Conservation (phyloP, 495 filamentous ascomycete species). For the Penicillium odoratum region DNA sequence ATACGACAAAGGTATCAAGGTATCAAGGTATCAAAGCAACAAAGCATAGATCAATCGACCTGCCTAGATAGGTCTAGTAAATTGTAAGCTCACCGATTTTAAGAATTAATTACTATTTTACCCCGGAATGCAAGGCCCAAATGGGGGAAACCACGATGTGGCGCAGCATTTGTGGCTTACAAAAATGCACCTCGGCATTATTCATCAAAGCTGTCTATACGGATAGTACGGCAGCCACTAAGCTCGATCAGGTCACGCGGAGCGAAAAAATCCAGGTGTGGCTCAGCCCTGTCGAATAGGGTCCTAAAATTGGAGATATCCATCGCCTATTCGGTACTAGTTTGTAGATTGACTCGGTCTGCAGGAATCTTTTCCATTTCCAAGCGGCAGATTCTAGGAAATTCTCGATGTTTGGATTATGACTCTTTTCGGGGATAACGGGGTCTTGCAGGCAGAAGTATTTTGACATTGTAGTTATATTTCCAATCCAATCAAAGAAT, state of each 20-base stretch:
- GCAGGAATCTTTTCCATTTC: constrained; percentile 3
- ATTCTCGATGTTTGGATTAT: constrained; percentile 1
- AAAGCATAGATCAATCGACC: neutral
- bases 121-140: constrained; percentile 12
- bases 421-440: constrained; percentile 5
- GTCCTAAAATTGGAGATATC: constrained; percentile 19
- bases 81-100: neutral
- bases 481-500: neutral
- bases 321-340: constrained; percentile 11
- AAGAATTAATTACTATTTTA: constrained; percentile 1
- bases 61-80: constrained; percentile 2
- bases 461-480: constrained; percentile 2
- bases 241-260: constrained; percentile 13
- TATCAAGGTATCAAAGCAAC: too few relatives aligned
- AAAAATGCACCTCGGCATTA: neutral
- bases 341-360: constrained; percentile 2
- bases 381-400: neutral
- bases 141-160: constrained; percentile 9
- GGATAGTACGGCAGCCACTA: constrained; percentile 5
- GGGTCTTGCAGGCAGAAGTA: constrained; percentile 1
- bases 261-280: constrained; percentile 21
- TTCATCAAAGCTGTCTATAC: neutral
- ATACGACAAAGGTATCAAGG: neutral
- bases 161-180: constrained; percentile 10
- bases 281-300: constrained; percentile 25